These are phyloP conservation scores for Lasiosphaeria hispida DNA, from an alignment of 495 filamentous ascomycete genomes.

Conservation along the genomic window DNA sequence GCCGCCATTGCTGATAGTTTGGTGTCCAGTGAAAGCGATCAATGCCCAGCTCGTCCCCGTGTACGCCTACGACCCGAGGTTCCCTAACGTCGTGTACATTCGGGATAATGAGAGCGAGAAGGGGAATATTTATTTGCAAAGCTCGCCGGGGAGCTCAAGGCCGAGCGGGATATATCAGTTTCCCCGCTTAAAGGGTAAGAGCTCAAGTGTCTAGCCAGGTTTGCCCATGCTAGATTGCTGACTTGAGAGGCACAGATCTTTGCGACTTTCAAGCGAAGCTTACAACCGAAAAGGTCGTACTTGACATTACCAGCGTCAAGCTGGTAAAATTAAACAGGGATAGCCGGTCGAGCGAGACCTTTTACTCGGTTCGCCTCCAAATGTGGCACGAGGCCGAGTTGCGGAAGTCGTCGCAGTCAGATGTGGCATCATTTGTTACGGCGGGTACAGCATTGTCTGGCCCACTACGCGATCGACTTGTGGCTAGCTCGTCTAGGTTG, in stretches of 20 bases:
- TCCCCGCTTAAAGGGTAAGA: conserved; percentile 17
- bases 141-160: conserved; percentile 14
- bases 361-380: conserved; percentile 32
- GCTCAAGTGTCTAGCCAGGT: neutral
- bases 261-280: conserved; percentile 37
- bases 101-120: conserved; percentile 32
- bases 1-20: neutral
- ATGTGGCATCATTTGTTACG: conserved; percentile 32
- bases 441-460: conserved; percentile 34
- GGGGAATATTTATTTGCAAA: conserved; percentile 17
- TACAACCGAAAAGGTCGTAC: conserved; percentile 32
- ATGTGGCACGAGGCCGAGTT: conserved; percentile 34
- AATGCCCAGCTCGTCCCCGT: conserved; percentile 37
- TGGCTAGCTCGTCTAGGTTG: conserved; percentile 25
- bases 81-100: conserved; percentile 32
- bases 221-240: neutral
- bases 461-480: conserved; percentile 29
- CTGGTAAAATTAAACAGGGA: conserved; percentile 24
- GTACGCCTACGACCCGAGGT: conserved; percentile 34
- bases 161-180: conserved; percentile 36
- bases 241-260: conserved; percentile 16
- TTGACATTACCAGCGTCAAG: conserved; percentile 33
- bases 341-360: conserved; percentile 25
- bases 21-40: conserved; percentile 29
- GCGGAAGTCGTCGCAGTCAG: conserved; percentile 17